These are phyloP conservation scores for Eucalyptus marginata DNA, from an alignment of 345 rosid species.

Conservation along the genomic window DNA sequence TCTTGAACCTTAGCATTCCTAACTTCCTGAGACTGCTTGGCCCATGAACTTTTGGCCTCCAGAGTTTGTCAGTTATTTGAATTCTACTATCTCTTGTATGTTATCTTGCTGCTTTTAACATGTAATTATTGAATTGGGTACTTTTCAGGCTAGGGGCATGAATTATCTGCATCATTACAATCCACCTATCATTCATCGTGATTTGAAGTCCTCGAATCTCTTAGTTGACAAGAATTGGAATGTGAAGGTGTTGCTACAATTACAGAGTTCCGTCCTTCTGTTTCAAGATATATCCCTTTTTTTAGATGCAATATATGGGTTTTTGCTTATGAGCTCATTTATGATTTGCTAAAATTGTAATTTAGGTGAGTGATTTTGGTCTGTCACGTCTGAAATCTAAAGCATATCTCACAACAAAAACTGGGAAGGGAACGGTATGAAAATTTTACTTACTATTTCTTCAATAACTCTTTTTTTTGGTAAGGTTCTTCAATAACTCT, in stretches of 20 bases:
- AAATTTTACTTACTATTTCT: background rate
- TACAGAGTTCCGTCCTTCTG: background rate
- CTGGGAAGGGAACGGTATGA: conserved; percentile 90
- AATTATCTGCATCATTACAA: conserved; percentile 87
- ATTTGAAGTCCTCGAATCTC: conserved; percentile 96
- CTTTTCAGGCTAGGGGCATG: conserved; percentile 85
- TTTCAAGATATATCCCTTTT: background rate
- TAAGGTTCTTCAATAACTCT: too few species aligned
- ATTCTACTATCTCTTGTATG: background rate
- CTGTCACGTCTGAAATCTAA: conserved; percentile 90
- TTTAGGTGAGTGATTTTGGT: conserved; percentile 97
- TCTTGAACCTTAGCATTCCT: background rate
- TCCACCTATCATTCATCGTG: conserved; percentile 96
- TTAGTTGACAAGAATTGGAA: conserved; percentile 93
- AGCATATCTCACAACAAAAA: conserved; percentile 62
- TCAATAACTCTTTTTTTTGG: too few species aligned
- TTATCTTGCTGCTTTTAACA: background rate
- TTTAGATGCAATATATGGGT: background rate
- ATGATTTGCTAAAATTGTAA: background rate
- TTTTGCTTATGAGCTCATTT: background rate
- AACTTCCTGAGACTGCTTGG: background rate
- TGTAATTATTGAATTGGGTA: background rate
- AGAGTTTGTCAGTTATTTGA: background rate
- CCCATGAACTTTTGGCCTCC: background rate
- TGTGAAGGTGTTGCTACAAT: conserved; percentile 55